Conservation (phyloP, 345 rosid species). For the Melastoma malabathricum region DNA sequence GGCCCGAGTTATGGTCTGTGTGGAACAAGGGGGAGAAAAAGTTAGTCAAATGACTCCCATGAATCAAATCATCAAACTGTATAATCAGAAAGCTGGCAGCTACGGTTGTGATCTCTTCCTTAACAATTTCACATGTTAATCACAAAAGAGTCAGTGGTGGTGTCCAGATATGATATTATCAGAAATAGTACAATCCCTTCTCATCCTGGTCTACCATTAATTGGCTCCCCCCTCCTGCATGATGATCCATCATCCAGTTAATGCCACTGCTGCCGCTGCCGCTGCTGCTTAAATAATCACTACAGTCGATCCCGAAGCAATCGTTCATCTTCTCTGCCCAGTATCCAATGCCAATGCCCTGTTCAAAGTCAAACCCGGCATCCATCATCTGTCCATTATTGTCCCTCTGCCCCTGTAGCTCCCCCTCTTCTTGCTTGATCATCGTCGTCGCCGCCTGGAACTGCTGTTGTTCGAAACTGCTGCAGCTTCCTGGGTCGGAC, state of each 20-base stretch:
- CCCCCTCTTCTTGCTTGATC: slow-evolving; percentile 9
- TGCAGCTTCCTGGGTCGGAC: background rate
- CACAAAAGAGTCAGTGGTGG: too few species aligned
- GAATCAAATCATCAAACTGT: too few species aligned
- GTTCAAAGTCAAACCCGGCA: background rate
- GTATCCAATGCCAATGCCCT: slow-evolving; percentile 2
- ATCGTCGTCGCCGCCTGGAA: background rate
- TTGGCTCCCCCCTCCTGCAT: background rate
- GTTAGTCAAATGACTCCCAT: too few species aligned
- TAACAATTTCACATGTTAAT: too few species aligned
- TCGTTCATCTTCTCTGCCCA: slow-evolving; percentile 5
- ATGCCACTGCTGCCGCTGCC: slow-evolving; percentile 1
- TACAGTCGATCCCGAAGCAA: slow-evolving; percentile 1
- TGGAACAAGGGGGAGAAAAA: too few species aligned
- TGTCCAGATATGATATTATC: background rate
- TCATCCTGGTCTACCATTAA: background rate
- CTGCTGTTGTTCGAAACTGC: background rate
- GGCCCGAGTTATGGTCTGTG: too few species aligned
- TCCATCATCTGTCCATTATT: slow-evolving; percentile 3
- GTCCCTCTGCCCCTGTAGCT: slow-evolving; percentile 5
- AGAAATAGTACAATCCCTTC: slow-evolving; percentile 5
- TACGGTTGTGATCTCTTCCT: too few species aligned
- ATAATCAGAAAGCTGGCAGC: too few species aligned
- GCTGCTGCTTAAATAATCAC: slow-evolving; percentile 7
- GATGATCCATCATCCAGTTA: background rate